Evolutionary conservation across 208 protist species (phyloP).

Genomic region (Pavlovales sp.): DNA sequence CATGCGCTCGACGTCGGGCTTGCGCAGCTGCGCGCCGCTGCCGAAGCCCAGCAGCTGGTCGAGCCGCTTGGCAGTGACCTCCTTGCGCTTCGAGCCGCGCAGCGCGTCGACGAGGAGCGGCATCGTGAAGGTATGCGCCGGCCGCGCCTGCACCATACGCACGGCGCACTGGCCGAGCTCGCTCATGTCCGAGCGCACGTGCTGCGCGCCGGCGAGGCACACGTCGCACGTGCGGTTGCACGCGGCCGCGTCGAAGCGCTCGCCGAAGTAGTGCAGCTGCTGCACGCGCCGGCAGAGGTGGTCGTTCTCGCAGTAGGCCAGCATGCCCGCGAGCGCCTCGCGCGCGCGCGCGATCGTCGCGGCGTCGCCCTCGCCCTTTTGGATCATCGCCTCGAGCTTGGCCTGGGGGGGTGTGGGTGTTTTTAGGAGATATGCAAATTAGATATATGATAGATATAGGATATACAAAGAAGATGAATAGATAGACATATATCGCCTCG

Average conservation of each 20-base stretch:
- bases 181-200: slow-evolving; percentile 31
- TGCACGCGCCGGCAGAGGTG: slow-evolving; percentile 57
- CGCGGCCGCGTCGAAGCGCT: slow-evolving; percentile 43
- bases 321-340: slow-evolving; percentile 32
- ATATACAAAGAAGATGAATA: no score
- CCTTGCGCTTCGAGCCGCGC: slow-evolving; percentile 47
- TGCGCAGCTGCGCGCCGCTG: neutral
- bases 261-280: slow-evolving; percentile 60
- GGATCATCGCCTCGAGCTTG: slow-evolving; percentile 28
- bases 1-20: slow-evolving; percentile 7
- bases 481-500: no score
- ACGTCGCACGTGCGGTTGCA: slow-evolving; percentile 61
- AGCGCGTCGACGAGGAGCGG: slow-evolving; percentile 42
- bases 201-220: slow-evolving; percentile 36
- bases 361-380: neutral
- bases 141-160: neutral
- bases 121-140: neutral
- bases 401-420: no score
- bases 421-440: no score
- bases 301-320: slow-evolving; percentile 65
- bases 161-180: slow-evolving; percentile 14
- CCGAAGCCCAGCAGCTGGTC: neutral
- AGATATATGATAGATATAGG: no score
- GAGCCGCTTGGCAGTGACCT: slow-evolving; percentile 14
- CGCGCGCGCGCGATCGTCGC: slow-evolving; percentile 4